A percentile compares a stretch with the other conserved stretches of the same genome.
These are phyloP conservation scores for Chlamydomonas reinhardtii DNA, from an alignment of 163 green algal genomes.

Conservation along the genomic window DNA sequence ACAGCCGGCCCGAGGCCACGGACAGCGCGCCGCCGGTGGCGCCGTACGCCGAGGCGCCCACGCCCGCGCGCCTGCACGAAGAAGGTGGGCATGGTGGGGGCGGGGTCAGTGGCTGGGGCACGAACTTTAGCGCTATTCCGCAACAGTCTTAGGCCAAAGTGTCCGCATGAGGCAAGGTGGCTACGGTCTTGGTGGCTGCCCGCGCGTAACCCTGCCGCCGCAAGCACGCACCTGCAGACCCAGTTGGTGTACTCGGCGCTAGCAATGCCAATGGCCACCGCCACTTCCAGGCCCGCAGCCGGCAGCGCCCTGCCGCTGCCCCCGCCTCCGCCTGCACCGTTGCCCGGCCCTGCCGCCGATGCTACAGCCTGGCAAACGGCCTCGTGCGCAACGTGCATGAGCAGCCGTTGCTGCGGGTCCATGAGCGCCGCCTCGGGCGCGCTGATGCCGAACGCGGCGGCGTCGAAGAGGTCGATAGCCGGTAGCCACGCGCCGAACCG, in stretches of 20 bases:
- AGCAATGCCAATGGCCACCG: constrained; percentile 83
- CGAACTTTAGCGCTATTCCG: no score
- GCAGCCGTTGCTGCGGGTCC: constrained; percentile 89
- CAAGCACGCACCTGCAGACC: constrained; percentile 48
- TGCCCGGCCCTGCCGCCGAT: no score
- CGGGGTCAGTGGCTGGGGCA: no score
- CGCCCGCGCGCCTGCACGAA: constrained; percentile 18
- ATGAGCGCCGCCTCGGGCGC: constrained; percentile 77
- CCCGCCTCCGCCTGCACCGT: background rate
- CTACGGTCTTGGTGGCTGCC: no score
- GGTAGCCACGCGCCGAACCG: constrained; percentile 77
- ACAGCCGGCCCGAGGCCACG: constrained; percentile 57
- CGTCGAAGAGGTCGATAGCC: constrained; percentile 77
- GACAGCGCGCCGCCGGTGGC: constrained; percentile 67
- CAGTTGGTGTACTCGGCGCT: constrained; percentile 82
- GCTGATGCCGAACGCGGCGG: constrained; percentile 69
- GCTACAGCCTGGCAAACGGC: constrained; percentile 44
- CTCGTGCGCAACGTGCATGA: constrained; percentile 73
- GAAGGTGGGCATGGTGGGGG: no score
- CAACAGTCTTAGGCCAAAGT: no score
- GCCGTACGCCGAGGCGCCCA: constrained; percentile 59
- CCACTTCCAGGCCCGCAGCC: background rate
- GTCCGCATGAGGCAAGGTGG: no score
- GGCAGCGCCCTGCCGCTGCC: background rate
- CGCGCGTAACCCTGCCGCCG: no score